Evolutionary conservation across 192 early-diverging fungal species (phyloP), one percentile per base, ranked within the genome.

Genomic region (Coemansia reversa): DNA sequence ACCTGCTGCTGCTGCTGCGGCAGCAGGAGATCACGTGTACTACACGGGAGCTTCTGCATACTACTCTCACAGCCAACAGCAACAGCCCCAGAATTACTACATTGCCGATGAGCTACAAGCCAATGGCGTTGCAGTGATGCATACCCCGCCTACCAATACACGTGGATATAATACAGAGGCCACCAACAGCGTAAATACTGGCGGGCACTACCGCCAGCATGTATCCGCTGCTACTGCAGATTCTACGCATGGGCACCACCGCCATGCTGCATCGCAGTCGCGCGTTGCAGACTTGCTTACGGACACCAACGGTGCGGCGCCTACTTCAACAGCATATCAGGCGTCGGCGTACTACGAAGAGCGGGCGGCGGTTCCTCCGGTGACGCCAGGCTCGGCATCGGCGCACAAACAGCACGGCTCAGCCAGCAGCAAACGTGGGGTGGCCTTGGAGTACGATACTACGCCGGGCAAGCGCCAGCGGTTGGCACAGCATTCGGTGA

Each of bases 391-490:
- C 53, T 54, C 35, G 20, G 24, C 62, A 9, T 24, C 51, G 12
- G 27, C 48, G 4, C 14, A 29, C 19, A 30, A 47, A 7, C 55
- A 57, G 55, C 56, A 51, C 7, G 47, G 27, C 18, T 30, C 50
- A 18, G 20, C 60, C 16, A 20, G 55, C 9, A 28, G 49, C 16
- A 71, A 76, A 35, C 74, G 55, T 18, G 62, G 65, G 0, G 23
- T 63, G 33, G 61, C 47, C 0, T 4, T 18, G 5, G 69, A 61
- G n/a, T 71, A 65, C 58, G 58, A 69, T 11, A 62, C 71, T 7
- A 35, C 62, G 32, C 53, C 51, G 19, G 64, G 47, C 27, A 80
- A 80, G 65, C 65, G 77, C 12, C 77, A 80, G 59, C 65, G 77
- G 33, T 33, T 72, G 58, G 56, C 64, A 39, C 72, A 63, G 49